Conservation (phyloP, 768 basidiomycete species). For the Tricholoma furcatifolium region DNA sequence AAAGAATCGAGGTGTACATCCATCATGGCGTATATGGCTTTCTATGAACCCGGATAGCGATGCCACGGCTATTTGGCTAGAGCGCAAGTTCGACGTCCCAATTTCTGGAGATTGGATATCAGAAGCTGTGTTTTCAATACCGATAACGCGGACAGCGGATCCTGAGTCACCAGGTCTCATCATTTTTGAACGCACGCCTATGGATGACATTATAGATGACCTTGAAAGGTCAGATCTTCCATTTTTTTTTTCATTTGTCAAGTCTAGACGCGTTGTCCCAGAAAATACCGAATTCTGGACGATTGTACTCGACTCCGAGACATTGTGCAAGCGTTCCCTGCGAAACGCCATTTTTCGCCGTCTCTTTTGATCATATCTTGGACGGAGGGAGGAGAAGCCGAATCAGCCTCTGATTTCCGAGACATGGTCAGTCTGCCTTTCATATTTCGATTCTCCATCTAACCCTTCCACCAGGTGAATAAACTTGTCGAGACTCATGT, state of each 20-base stretch:
- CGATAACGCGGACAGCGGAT: conserved; percentile 30
- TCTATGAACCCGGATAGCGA: conserved; percentile 72
- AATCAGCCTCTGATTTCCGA: conserved; percentile 46
- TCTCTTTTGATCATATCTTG: conserved; percentile 63
- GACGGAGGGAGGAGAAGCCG: conserved; percentile 43
- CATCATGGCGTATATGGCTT: conserved; percentile 69
- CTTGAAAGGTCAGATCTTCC: conserved; percentile 55
- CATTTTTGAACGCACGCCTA: conserved; percentile 73
- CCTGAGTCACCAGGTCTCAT: conserved; percentile 61
- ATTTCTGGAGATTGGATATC: conserved; percentile 60
- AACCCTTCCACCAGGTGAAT: conserved; percentile 37
- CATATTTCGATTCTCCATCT: background rate
- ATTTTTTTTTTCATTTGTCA: conserved; percentile 3
- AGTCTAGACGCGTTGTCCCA: conserved; percentile 21
- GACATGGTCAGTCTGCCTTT: conserved; percentile 50
- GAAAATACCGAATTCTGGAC: conserved; percentile 70
- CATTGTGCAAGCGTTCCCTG: conserved; percentile 52
- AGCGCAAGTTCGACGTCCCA: conserved; percentile 72
- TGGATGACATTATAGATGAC: conserved; percentile 60
- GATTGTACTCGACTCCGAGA: conserved; percentile 73
- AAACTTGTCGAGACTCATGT: conserved; percentile 44
- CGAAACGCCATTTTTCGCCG: conserved; percentile 58
- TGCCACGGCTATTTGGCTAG: conserved; percentile 78
- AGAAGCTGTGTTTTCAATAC: conserved; percentile 62
- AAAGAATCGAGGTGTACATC: conserved; percentile 25